These are phyloP conservation scores for Podila clonocystis DNA, from an alignment of 192 early-diverging fungal species.

Conservation along the genomic window DNA sequence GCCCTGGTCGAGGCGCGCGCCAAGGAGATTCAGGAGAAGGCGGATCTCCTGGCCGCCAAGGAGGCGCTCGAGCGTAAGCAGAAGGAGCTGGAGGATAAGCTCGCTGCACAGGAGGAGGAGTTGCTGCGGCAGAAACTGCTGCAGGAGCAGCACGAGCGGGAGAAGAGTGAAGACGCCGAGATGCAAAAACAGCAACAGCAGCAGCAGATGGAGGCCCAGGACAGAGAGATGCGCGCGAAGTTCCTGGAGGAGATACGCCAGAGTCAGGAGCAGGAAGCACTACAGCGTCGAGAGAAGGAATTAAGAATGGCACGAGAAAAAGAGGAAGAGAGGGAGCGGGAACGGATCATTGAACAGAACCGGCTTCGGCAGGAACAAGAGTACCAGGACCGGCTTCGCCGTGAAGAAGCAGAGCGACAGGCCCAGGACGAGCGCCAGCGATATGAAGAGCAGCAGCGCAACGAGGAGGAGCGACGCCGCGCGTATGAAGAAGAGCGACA, in stretches of 20 bases:
- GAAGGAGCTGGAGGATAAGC: constrained; percentile 6
- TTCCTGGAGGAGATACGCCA: neutral
- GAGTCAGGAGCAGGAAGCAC: neutral
- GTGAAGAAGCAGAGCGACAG: neutral
- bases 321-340: neutral
- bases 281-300: neutral
- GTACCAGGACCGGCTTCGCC: neutral
- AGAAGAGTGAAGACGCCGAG: constrained; percentile 1
- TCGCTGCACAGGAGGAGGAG: neutral
- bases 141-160: neutral
- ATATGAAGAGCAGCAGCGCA: neutral
- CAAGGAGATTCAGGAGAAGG: neutral
- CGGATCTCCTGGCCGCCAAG: constrained; percentile 5
- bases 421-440: neutral
- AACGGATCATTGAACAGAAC: too few relatives aligned
- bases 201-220: neutral
- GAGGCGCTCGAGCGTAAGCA: constrained; percentile 11
- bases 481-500: too few relatives aligned
- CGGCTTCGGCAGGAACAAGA: neutral
- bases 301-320: neutral
- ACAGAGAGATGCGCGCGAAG: neutral
- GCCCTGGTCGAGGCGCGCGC: neutral
- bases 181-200: too few relatives aligned
- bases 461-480: neutral
- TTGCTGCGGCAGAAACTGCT: neutral